Conservation (phyloP, 805 yeast genomes). For the Pichia manshurica region DNA sequence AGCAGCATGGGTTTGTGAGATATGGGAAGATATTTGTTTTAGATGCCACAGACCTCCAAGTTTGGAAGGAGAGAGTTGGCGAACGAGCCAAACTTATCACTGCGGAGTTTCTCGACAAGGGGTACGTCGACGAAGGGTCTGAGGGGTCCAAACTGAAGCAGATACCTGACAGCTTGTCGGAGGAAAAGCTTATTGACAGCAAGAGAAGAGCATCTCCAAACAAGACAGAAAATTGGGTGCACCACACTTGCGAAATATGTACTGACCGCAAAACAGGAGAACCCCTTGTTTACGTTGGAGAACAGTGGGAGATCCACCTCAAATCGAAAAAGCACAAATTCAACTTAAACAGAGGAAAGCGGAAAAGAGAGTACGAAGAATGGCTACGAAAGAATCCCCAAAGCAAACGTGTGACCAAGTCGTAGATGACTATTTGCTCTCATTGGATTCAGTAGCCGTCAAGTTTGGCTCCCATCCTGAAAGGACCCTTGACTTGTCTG, state of each 20-base stretch:
- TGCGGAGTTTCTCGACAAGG: slow-evolving; percentile 20
- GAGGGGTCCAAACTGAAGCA: slow-evolving; percentile 1
- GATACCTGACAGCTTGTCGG: slow-evolving; percentile 18
- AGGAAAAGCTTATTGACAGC: slow-evolving; percentile 10
- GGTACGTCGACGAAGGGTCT: slow-evolving; percentile 5
- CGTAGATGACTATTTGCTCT: background rate
- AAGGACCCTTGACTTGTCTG: too few relatives aligned
- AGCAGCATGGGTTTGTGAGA: slow-evolving; percentile 39
- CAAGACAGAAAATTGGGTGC: slow-evolving; percentile 47
- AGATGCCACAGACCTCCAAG: slow-evolving; percentile 65
- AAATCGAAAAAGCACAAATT: slow-evolving; percentile 62
- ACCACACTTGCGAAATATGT: slow-evolving; percentile 64
- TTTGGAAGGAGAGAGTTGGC: slow-evolving; percentile 57
- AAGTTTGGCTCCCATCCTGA: too few relatives aligned
- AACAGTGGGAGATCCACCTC: slow-evolving; percentile 64
- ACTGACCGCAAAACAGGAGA: slow-evolving; percentile 43
- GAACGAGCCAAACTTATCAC: slow-evolving; percentile 51
- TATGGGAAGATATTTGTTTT: slow-evolving; percentile 64
- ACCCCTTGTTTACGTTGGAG: slow-evolving; percentile 65
- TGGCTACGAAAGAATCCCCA: slow-evolving; percentile 18
- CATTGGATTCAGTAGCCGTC: too few relatives aligned
- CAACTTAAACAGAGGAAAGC: slow-evolving; percentile 41
- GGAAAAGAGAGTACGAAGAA: slow-evolving; percentile 50
- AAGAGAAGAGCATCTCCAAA: slow-evolving; percentile 13
- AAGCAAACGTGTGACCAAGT: background rate